phyloP scores from a whole-genome alignment of 148 eudicot genomes.

The Vaccinium myrtillus region DNA sequence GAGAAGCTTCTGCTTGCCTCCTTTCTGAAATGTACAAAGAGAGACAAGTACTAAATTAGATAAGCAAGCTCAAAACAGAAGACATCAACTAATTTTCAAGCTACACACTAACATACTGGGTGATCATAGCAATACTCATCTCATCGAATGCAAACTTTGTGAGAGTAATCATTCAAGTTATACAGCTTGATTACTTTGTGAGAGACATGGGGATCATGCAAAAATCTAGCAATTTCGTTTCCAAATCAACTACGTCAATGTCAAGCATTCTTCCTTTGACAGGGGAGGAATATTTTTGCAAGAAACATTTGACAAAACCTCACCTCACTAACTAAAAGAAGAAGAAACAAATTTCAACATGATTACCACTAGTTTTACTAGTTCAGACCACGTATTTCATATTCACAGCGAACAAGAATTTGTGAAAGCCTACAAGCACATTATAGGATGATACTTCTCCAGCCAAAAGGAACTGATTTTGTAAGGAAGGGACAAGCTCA shows the following conservation, averaged over 20 bases:
- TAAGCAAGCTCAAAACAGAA: background rate
- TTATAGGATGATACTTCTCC: background rate
- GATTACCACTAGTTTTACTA: background rate
- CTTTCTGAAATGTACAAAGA: conserved; percentile 53
- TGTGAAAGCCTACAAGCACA: background rate
- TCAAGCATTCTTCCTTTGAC: background rate
- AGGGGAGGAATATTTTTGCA: background rate
- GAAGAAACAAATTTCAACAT: background rate
- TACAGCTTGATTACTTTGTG: background rate
- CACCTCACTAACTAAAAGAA: background rate
- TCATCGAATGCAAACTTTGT: background rate
- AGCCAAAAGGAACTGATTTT: background rate
- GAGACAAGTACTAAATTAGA: background rate
- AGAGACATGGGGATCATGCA: too few relatives aligned
- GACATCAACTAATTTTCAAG: background rate
- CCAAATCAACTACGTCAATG: background rate
- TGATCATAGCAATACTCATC: background rate
- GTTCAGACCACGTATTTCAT: background rate
- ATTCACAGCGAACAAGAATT: background rate
- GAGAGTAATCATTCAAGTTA: background rate
- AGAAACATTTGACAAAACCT: background rate
- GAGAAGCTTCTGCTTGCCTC: conserved; percentile 94
- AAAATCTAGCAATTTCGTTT: background rate
- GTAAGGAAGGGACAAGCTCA: background rate
- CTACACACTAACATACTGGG: background rate